Evolutionary conservation across 352 stramenopile genomes (phyloP).

Genomic region (Phytophthora multivora): DNA sequence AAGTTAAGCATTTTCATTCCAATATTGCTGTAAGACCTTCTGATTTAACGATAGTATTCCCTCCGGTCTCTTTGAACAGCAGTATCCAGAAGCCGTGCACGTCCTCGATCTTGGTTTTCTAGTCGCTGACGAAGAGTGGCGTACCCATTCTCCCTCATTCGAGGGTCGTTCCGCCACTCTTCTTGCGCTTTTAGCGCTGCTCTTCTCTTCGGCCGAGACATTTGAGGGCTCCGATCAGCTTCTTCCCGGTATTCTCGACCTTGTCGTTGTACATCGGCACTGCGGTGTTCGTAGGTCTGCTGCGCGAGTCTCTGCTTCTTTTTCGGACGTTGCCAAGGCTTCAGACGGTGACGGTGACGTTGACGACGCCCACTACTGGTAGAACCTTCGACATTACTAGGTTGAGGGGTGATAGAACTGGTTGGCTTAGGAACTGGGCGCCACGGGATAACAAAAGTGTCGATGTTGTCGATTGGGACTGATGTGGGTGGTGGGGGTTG

Average conservation of each 20-base stretch:
- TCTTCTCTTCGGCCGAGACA: background rate
- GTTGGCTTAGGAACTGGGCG: background rate
- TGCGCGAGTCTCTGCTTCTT: background rate
- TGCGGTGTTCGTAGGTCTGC: too few relatives aligned
- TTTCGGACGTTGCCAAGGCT: background rate
- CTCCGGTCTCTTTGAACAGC: too few relatives aligned
- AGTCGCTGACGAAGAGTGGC: background rate
- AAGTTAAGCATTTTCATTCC: too few relatives aligned
- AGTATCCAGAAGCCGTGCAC: too few relatives aligned
- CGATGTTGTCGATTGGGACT: too few relatives aligned
- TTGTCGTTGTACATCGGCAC: background rate
- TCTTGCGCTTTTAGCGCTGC: background rate
- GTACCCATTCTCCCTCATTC: background rate
- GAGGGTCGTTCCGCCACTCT: background rate
- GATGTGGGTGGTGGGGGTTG: background rate
- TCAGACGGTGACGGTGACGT: background rate
- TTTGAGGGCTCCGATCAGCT: slow-evolving; percentile 19
- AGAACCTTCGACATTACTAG: background rate
- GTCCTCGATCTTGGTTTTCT: background rate
- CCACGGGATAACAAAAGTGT: background rate
- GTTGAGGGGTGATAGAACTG: background rate
- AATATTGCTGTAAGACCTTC: too few relatives aligned
- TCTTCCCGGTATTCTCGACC: background rate
- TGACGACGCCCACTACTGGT: background rate
- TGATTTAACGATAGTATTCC: too few relatives aligned